Percentiles rank a stretch among this genome's conserved stretches.
Conservation (phyloP, 257 asterid genomes). For the Linderniella brevidens region DNA sequence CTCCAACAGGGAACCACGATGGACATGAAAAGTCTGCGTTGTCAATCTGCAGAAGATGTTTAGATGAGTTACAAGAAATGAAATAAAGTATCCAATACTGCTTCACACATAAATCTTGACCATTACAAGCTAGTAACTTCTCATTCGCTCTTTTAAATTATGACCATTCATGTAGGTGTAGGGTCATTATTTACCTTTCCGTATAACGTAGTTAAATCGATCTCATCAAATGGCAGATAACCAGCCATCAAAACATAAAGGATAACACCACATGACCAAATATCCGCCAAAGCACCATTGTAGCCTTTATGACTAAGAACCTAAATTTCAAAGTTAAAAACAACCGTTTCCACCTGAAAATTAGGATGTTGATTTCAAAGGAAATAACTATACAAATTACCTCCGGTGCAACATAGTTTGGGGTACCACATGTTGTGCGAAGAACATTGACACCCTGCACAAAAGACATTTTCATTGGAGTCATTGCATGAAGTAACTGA, state of each 20-base stretch:
- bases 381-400: slow-evolving; percentile 18
- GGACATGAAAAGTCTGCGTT: slow-evolving; percentile 85
- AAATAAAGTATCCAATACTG: not conserved
- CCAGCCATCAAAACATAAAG: slow-evolving; percentile 95
- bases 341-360: not conserved
- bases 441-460: slow-evolving; percentile 74
- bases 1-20: slow-evolving; percentile 91
- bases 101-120: no score
- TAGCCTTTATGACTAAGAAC: slow-evolving; percentile 97
- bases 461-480: slow-evolving; percentile 15
- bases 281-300: slow-evolving; percentile 90
- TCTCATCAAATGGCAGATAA: slow-evolving; percentile 95
- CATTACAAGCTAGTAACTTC: no score
- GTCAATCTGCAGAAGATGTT: slow-evolving; percentile 56
- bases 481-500: slow-evolving; percentile 6
- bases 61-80: not conserved
- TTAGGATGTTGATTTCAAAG: slow-evolving; percentile 1
- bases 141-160: not conserved
- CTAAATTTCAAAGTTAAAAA: slow-evolving; percentile 19
- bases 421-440: slow-evolving; percentile 96
- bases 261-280: slow-evolving; percentile 97
- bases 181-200: slow-evolving; percentile 63
- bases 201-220: slow-evolving; percentile 82
- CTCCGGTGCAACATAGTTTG: slow-evolving; percentile 99
- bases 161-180: not conserved